Conservation (phyloP, 257 asterid species). For the Solanum piurae region DNA sequence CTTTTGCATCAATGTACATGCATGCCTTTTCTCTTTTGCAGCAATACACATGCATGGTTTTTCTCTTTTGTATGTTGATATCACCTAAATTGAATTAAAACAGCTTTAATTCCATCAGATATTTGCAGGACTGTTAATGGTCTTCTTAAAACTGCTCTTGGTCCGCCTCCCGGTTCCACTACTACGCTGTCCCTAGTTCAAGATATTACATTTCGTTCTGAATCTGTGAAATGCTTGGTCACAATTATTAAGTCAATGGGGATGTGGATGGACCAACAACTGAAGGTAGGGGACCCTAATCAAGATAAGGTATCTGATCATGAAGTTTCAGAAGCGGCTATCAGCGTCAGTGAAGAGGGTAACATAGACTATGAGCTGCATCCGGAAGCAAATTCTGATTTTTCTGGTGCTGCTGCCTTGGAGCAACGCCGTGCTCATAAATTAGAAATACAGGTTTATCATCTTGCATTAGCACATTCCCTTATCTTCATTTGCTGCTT, state of each 20-base stretch:
- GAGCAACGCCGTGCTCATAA: slow-evolving; percentile 97
- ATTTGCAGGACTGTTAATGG: slow-evolving; percentile 94
- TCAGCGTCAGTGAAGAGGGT: slow-evolving; percentile 42
- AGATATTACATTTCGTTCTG: slow-evolving; percentile 89
- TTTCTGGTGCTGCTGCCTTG: slow-evolving; percentile 68
- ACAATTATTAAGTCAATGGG: slow-evolving; percentile 89
- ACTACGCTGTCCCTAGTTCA: slow-evolving; percentile 84
- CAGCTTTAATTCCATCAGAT: slow-evolving; percentile 36
- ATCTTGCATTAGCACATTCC: neutral
- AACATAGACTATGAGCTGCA: slow-evolving; percentile 63
- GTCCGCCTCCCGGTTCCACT: slow-evolving; percentile 94
- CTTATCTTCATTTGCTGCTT: neutral
- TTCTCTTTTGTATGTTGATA: neutral
- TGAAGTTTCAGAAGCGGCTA: slow-evolving; percentile 42
- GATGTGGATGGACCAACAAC: slow-evolving; percentile 95
- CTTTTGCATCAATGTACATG: neutral
- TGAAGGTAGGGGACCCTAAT: slow-evolving; percentile 62
- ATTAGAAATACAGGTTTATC: slow-evolving; percentile 80
- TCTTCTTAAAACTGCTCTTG: slow-evolving; percentile 91
- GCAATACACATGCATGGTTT: neutral
- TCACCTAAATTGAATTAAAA: slow-evolving; percentile 18
- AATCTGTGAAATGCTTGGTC: slow-evolving; percentile 91
- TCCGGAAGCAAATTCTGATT: slow-evolving; percentile 52
- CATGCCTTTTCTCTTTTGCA: neutral
- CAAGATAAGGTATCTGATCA: slow-evolving; percentile 40